Base-by-base conservation (phyloP, 441 rosid species). In the Erodium trifolium region DNA sequence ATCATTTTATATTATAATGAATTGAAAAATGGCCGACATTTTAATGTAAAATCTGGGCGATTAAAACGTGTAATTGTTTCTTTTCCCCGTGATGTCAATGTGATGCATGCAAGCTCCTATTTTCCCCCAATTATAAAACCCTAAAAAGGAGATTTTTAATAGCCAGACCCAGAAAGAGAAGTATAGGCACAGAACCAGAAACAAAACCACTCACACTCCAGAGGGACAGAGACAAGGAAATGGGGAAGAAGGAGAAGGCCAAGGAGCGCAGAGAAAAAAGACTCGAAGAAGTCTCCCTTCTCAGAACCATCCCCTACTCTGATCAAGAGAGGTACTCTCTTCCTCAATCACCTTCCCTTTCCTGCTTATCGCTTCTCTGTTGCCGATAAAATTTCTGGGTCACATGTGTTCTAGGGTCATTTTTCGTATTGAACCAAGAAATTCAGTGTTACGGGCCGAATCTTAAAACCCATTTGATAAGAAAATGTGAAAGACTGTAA, bases 261-360 rank as follows among this genome's bases (percentile, higher is more conserved):
- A 82, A 85, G 72, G 97, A 89, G 81, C 88, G 86, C 73, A 78
- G 90, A 71, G 98, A 93, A 59, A 80, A 87, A 69, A 82, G 97
- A 71, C 86, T 82, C 71, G 90, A 90, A 66, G 90, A 90, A 79
- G 81, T 92, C 73, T 89, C 97, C 39, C 94, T 87, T 68, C 94
- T 91, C 66, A 84, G 93, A 16, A 88, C 93, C 63, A 84, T 93
- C 68, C 98, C 98, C 57, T 93, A 91, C 69, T 86, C 97, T 70
- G 93, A 88, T 69, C 90, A 86, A 67, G 94, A 88, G 12, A 88
- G 96, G 98, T 90, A 59, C 11, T 9, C 2, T 11, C 12, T 43
- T 43, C 49, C 49, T 43, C 49, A 43, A 8, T 9, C 8, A 5
- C 49, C 35, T 5, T 2, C 9, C 68, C 23, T 62, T 14, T 8